Percentiles rank a stretch among this genome's conserved stretches.
These are phyloP conservation scores for Rhizopogon vulgaris DNA, from an alignment of 768 basidiomycete species.

Conservation along the genomic window DNA sequence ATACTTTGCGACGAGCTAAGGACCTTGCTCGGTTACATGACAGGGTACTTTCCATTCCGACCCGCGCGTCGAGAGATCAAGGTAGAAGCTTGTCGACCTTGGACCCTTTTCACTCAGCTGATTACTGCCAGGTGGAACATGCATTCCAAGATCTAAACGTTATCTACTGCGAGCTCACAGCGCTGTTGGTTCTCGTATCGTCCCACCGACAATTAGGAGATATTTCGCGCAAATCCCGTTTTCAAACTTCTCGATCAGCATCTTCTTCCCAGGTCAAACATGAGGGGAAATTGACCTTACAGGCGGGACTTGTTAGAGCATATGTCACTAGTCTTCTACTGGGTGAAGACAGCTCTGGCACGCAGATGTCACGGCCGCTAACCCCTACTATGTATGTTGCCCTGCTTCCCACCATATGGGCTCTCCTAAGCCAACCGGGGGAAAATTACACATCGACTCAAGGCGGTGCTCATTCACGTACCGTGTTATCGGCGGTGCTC, in stretches of 20 bases:
- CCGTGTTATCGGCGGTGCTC: constrained; percentile 47
- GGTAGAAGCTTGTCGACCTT: constrained; percentile 22
- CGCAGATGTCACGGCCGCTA: constrained; percentile 46
- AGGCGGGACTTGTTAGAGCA: constrained; percentile 46
- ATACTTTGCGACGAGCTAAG: constrained; percentile 43
- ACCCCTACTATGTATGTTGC: constrained; percentile 53
- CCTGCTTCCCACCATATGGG: constrained; percentile 76
- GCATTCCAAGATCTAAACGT: constrained; percentile 67
- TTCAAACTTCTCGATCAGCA: constrained; percentile 10
- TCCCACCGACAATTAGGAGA: constrained; percentile 8
- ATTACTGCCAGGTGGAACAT: constrained; percentile 48
- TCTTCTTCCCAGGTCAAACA: constrained; percentile 11
- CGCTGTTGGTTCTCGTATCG: constrained; percentile 46
- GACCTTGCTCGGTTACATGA: constrained; percentile 64
- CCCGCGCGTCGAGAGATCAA: constrained; percentile 52
- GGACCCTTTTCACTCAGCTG: not conserved
- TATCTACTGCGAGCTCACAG: constrained; percentile 71
- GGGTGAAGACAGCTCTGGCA: constrained; percentile 37
- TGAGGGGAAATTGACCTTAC: constrained; percentile 25
- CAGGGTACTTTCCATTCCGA: constrained; percentile 79
- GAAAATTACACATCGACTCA: constrained; percentile 10
- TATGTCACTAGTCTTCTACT: constrained; percentile 57
- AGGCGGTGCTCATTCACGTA: constrained; percentile 13
- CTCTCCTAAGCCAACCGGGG: constrained; percentile 50
- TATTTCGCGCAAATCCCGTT: constrained; percentile 1